Evolutionary conservation across 1,284 basidiomycete genomes (phyloP).

Genomic region (Sporisorium scitamineum): DNA sequence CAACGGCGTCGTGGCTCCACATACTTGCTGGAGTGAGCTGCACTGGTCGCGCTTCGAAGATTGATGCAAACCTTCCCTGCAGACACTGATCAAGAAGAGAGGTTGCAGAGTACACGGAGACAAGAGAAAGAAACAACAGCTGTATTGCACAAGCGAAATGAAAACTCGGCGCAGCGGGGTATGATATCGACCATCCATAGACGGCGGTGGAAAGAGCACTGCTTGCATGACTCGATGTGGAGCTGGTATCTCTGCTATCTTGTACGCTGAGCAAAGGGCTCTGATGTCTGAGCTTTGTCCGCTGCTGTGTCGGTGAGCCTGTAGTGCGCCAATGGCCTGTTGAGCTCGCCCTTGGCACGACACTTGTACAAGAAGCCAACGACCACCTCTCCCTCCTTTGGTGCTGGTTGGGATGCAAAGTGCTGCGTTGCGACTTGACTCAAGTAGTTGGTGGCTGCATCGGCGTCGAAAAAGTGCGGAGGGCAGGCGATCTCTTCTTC

Average conservation of each 20-base stretch:
- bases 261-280: conserved; percentile 17
- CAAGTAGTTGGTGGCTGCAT: conserved; percentile 56
- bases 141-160: not conserved
- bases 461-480: conserved; percentile 57
- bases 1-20: not conserved
- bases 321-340: conserved; percentile 44
- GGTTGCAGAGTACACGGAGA: not conserved
- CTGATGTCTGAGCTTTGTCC: conserved; percentile 16
- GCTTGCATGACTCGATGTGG: not conserved
- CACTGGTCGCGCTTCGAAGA: not conserved
- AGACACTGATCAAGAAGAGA: not conserved
- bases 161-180: conserved; percentile 7
- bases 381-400: conserved; percentile 64
- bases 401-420: conserved; percentile 56
- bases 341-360: conserved; percentile 56
- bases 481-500: conserved; percentile 54
- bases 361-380: conserved; percentile 64
- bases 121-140: not conserved
- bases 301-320: conserved; percentile 33
- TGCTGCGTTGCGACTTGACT: conserved; percentile 55
- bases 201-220: not conserved
- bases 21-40: not conserved
- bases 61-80: not conserved
- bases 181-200: conserved; percentile 2
- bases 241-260: conserved; percentile 6